Percentiles rank a stretch among this genome's conserved stretches.
Evolutionary conservation across 139 green algal genomes (phyloP).

Genomic region (Nannochloris sp.): DNA sequence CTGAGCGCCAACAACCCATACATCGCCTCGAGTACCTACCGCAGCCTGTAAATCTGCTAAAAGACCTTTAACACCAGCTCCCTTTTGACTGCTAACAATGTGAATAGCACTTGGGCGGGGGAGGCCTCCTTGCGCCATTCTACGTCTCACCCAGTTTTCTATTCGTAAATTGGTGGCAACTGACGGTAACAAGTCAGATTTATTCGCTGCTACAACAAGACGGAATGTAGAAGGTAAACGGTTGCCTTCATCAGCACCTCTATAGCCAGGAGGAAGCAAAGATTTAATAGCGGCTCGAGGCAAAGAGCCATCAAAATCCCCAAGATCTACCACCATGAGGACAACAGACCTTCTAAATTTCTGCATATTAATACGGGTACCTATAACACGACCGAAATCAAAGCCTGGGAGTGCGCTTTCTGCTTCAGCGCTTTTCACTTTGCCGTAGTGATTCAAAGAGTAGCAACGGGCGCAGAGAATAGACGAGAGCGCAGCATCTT

Average conservation of each 20-base stretch:
- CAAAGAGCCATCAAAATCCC: conserved; percentile 87
- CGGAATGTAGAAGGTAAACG: conserved; percentile 15
- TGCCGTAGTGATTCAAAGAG: conserved; percentile 73
- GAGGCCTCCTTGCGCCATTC: conserved; percentile 42
- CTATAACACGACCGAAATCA: conserved; percentile 70
- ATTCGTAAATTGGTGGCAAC: not conserved
- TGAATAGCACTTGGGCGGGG: conserved; percentile 45
- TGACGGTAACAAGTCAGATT: conserved; percentile 82
- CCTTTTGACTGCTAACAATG: conserved; percentile 47
- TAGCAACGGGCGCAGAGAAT: conserved; percentile 87
- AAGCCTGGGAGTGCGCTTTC: conserved; percentile 69
- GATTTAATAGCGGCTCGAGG: conserved; percentile 47
- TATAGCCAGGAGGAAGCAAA: conserved; percentile 12
- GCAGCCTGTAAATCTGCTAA: conserved; percentile 39
- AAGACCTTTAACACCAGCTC: conserved; percentile 41
- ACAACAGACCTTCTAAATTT: conserved; percentile 75
- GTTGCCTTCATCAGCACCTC: not conserved
- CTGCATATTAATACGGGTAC: conserved; percentile 66
- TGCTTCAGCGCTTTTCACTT: conserved; percentile 50
- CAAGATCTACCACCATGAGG: conserved; percentile 68
- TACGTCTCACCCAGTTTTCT: conserved; percentile 52
- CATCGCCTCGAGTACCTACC: conserved; percentile 63
- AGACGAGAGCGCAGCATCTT: not conserved
- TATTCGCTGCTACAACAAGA: conserved; percentile 89
- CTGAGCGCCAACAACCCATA: conserved; percentile 87